Base-by-base conservation (phyloP, 2,329 filamentous ascomycete species). In the Hymenoscyphus scutula region DNA sequence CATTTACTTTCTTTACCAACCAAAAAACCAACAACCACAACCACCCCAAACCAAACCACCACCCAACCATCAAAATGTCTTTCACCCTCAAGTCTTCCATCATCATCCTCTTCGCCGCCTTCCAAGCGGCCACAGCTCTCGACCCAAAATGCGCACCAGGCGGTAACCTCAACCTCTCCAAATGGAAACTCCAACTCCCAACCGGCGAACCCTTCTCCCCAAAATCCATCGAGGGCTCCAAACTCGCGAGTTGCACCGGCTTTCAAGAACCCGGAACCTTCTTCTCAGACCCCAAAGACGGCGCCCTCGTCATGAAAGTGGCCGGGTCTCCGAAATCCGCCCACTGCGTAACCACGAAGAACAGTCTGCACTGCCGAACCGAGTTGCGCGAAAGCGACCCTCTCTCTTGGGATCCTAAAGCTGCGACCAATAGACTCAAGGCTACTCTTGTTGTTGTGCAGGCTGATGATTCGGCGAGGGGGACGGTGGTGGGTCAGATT, bases 281-380 rank as follows among this genome's bases (percentile, higher is more conserved):
- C 1, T 72, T 75, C 62, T 78, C 78, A 72, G 77, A 72, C 70
- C 76, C 74, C 41, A 70, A 73, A 62, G 71, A 74, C 55, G 75
- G 75, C n/a, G 68, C 72, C 3, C 62, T 79, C 1, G 74, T 77
- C 25, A 74, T 77, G 71, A 77, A 75, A 68, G 77, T 78, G 1
- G 75, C 76, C 1, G 76, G 76, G 8, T 74, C 73, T 10, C 69
- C 73, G 1, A 64, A 65, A 17, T 68, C 60, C 32, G 67, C 74
- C 1, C 69, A 67, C 7, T 79, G 77, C 63, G 76, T 78, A 7
- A 78, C 73, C 1, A 79, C 77, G 0, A 64, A 72, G 1, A 73
- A 77, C 69, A 78, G 76, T 68, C 61, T 74, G 54, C 77, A 79
- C 65, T 79, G 77, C 66, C 77, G 76, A 30, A 77, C 75, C 10